These are phyloP conservation scores for Fusarium cyanostomum DNA, from an alignment of 2,329 filamentous ascomycete species.

Conservation along the genomic window DNA sequence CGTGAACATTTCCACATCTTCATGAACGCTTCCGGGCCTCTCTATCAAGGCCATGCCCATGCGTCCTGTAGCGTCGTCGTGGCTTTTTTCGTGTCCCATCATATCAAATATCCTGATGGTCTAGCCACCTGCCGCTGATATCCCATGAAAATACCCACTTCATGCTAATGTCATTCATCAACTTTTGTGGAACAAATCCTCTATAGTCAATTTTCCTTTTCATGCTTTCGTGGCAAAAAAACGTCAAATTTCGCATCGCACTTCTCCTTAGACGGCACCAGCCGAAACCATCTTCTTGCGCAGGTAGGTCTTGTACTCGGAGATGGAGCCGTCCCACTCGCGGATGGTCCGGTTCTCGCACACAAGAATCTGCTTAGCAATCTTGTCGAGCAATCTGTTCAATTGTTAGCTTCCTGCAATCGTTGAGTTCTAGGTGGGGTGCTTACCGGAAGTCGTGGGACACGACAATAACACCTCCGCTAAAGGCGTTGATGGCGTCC, in stretches of 20 bases:
- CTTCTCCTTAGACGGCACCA: constrained; percentile 77
- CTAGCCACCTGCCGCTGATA: constrained; percentile 41
- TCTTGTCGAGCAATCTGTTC: constrained; percentile 92
- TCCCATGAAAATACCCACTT: constrained; percentile 45
- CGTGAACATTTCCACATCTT: constrained; percentile 46
- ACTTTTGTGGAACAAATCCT: constrained; percentile 44
- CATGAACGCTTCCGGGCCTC: constrained; percentile 41
- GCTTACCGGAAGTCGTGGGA: constrained; percentile 98
- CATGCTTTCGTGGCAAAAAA: constrained; percentile 34
- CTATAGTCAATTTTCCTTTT: constrained; percentile 45
- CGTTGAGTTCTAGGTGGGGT: not conserved
- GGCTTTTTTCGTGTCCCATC: constrained; percentile 35
- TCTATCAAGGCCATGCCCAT: constrained; percentile 45
- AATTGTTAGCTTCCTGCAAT: constrained; percentile 24
- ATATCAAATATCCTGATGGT: constrained; percentile 42
- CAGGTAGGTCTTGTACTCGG: constrained; percentile 97
- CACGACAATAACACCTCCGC: constrained; percentile 95
- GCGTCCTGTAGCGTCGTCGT: constrained; percentile 44
- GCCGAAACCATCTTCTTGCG: constrained; percentile 97
- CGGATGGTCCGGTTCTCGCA: constrained; percentile 97
- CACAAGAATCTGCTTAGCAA: constrained; percentile 99
- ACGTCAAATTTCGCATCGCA: constrained; percentile 24
- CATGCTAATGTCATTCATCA: constrained; percentile 40
- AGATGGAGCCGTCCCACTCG: constrained; percentile 88
- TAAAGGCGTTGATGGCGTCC: constrained; percentile 96